phyloP scores from a whole-genome alignment of 768 basidiomycete genomes.

The Glaciozyma antarctica region DNA sequence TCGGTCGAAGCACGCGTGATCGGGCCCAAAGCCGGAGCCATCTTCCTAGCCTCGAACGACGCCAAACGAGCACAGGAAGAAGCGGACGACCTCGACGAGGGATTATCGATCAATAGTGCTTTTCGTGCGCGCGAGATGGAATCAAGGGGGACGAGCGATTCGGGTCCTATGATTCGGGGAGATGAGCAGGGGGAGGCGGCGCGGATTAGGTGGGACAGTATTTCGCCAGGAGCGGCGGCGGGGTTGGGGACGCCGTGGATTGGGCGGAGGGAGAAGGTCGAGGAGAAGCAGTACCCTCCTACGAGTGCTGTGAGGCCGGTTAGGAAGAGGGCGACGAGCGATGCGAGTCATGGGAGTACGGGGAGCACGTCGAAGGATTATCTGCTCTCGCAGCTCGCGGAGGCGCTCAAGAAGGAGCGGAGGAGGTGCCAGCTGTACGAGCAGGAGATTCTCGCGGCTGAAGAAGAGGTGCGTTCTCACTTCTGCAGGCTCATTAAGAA shows the following conservation, averaged over 20 bases:
- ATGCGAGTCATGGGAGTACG: background rate
- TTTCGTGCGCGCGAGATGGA: background rate
- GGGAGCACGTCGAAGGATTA: constrained; percentile 17
- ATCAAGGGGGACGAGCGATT: background rate
- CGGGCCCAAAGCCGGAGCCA: background rate
- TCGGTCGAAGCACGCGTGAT: background rate
- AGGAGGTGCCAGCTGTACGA: constrained; percentile 14
- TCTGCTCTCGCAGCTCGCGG: constrained; percentile 14
- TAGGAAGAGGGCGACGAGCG: background rate
- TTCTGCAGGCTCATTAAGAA: background rate
- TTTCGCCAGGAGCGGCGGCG: background rate
- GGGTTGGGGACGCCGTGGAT: background rate
- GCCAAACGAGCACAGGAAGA: background rate
- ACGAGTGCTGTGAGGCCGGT: background rate
- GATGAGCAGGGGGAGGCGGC: background rate
- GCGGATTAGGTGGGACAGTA: background rate
- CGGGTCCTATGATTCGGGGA: background rate
- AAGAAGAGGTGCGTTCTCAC: constrained; percentile 8
- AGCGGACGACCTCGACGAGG: background rate
- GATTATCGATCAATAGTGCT: background rate
- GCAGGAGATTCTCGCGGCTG: constrained; percentile 4
- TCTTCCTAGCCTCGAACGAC: background rate
- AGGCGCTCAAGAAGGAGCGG: constrained; percentile 21
- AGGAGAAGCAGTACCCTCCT: background rate
- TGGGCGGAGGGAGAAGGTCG: background rate